These are phyloP conservation scores for Citrus trifoliata DNA, from an alignment of 345 rosid genomes.

Conservation along the genomic window DNA sequence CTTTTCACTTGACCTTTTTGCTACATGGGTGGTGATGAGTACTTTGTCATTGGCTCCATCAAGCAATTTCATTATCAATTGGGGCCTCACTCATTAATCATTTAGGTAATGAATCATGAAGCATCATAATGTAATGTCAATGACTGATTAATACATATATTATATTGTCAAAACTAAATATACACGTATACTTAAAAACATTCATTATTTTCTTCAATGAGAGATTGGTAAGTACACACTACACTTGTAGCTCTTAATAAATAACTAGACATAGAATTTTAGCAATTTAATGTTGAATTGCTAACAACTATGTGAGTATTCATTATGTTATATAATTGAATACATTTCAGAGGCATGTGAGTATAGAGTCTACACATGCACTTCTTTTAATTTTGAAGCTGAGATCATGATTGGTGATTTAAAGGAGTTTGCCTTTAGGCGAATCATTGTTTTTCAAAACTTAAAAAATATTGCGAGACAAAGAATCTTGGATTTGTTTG, in stretches of 20 bases:
- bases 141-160: background rate
- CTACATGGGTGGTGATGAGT: background rate
- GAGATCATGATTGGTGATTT: background rate
- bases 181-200: background rate
- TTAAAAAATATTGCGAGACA: constrained; percentile 3
- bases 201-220: background rate
- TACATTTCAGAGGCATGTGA: background rate
- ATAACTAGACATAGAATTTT: too few species aligned
- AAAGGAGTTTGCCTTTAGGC: background rate
- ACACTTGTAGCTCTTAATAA: too few species aligned
- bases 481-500: constrained; percentile 9
- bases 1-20: background rate
- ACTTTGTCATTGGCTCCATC: constrained; percentile 14
- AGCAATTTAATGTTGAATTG: background rate
- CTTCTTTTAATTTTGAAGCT: too few species aligned
- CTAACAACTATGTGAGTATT: background rate
- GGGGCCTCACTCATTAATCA: background rate
- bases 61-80: background rate
- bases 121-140: background rate
- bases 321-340: background rate
- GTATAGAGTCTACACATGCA: too few species aligned
- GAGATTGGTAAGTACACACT: too few species aligned
- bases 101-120: background rate
- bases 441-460: background rate
- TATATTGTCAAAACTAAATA: background rate